Evolutionary conservation across 2,329 filamentous ascomycete genomes (phyloP), one percentile per base, ranked within the genome.

Genomic region (Plenodomus biglobosus): DNA sequence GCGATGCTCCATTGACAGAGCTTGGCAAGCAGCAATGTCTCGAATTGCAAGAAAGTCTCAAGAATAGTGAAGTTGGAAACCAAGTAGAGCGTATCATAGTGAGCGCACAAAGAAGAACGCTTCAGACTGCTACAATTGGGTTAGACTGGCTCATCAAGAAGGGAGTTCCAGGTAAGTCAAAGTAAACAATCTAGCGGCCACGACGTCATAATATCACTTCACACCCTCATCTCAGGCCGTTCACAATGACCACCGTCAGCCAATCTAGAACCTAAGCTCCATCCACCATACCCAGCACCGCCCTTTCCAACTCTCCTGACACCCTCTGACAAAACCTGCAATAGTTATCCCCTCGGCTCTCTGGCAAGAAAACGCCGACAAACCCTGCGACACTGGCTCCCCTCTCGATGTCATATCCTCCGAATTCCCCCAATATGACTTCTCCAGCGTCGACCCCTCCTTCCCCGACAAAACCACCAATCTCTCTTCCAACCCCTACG

Each of bases 101-200:
- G 40, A 86, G 83, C 60, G 82, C 85, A 1, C 85, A 87, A 82
- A 74, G 77, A 15, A 77, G 85, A 22, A 87, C 85, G 1, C 73
- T 87, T 22, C 82, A 88, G 69, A 88, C 85, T 1, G 80, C 84
- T 1, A 72, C 79, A 36, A 73, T 80, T 8, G 78, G 79, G 0
- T 72, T 87, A 1, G 78, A 80, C 55, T 86, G 80, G 77, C 71
- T 87, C 38, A 73, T 83, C 40, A 76, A 70, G 40, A 68, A 65
- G 46, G 59, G 58, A 1, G 72, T 85, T 17, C 76, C 75, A 38
- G 51, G 51, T 54, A 38, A 40, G 47, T 16, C 7, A 37, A 20
- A 36, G 21, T n/a, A n/a, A n/a, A n/a, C n/a, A n/a, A n/a, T n/a
- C n/a, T n/a, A n/a, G n/a, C n/a, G n/a, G n/a, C n/a, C n/a, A n/a